These are phyloP conservation scores for Alternaria incomplexa DNA, from an alignment of 2,329 filamentous ascomycete genomes.

Conservation along the genomic window DNA sequence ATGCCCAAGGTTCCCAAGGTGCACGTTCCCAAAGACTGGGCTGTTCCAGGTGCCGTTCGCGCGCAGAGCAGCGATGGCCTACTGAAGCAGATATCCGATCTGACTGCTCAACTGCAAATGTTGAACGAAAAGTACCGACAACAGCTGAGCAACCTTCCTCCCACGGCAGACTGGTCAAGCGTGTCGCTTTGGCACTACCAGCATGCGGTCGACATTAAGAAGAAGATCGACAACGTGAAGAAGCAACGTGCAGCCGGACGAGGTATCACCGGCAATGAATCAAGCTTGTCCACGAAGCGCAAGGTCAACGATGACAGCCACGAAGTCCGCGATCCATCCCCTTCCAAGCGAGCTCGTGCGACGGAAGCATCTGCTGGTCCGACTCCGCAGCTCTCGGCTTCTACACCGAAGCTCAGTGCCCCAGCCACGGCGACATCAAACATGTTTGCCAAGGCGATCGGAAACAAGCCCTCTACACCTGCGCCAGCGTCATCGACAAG, in stretches of 20 bases:
- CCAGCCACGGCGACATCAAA: conserved; percentile 31
- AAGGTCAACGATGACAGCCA: conserved; percentile 27
- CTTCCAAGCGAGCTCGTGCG: conserved; percentile 35
- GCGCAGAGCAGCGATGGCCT: conserved; percentile 17
- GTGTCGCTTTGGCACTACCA: conserved; percentile 41
- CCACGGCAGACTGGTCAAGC: conserved; percentile 37
- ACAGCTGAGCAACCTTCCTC: conserved; percentile 29
- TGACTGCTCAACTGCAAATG: conserved; percentile 29
- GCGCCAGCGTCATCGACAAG: conserved; percentile 17
- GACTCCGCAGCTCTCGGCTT: conserved; percentile 22
- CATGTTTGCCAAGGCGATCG: conserved; percentile 32
- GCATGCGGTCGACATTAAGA: conserved; percentile 33
- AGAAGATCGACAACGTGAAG: conserved; percentile 35
- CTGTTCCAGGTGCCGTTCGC: conserved; percentile 10
- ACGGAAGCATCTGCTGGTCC: conserved; percentile 25
- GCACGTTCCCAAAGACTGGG: conserved; percentile 35
- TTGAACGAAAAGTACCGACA: conserved; percentile 38
- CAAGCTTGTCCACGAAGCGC: conserved; percentile 42
- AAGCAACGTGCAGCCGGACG: conserved; percentile 37
- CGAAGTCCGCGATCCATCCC: conserved; percentile 22
- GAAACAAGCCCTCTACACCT: conserved; percentile 22
- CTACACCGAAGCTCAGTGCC: conserved; percentile 20
- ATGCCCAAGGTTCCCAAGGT: conserved; percentile 34
- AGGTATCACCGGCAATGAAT: conserved; percentile 42
- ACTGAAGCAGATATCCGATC: conserved; percentile 22